phyloP scores from a whole-genome alignment of 2,329 filamentous ascomycete genomes.

The Delphinella strobiligena region DNA sequence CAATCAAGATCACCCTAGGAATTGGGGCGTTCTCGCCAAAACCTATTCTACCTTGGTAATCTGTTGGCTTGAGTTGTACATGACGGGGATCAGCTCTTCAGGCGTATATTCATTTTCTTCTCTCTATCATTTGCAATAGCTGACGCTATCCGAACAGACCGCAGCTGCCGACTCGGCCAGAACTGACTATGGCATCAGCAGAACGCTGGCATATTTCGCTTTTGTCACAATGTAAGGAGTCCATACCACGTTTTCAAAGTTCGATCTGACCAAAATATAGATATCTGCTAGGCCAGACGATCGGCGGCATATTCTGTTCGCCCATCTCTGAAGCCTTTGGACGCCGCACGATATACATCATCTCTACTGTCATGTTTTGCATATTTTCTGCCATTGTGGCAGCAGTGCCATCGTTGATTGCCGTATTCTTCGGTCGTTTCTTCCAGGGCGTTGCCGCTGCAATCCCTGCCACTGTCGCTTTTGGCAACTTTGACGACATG shows the following conservation, averaged over 20 bases:
- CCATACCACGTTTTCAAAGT: not conserved
- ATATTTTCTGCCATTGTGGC: slow-evolving; percentile 25
- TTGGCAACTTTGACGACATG: slow-evolving; percentile 38
- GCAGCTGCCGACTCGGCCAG: slow-evolving; percentile 10
- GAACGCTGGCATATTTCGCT: slow-evolving; percentile 11
- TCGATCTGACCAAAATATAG: too few species aligned
- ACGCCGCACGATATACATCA: slow-evolving; percentile 22
- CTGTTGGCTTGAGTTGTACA: slow-evolving; percentile 12
- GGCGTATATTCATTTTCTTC: slow-evolving; percentile 6
- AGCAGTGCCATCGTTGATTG: slow-evolving; percentile 22
- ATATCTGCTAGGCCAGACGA: slow-evolving; percentile 23
- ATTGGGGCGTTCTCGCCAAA: slow-evolving; percentile 9
- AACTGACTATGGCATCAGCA: slow-evolving; percentile 10
- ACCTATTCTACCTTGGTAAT: slow-evolving; percentile 11
- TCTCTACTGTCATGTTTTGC: slow-evolving; percentile 19
- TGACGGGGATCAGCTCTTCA: slow-evolving; percentile 13
- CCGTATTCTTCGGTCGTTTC: slow-evolving; percentile 29
- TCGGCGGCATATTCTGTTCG: slow-evolving; percentile 25
- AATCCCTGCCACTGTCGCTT: slow-evolving; percentile 34
- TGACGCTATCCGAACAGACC: slow-evolving; percentile 8
- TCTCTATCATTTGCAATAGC: not conserved
- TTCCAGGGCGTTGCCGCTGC: slow-evolving; percentile 33
- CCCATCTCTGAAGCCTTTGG: slow-evolving; percentile 27
- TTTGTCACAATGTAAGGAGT: slow-evolving; percentile 12
- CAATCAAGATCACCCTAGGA: slow-evolving; percentile 10